Evolutionary conservation across 495 filamentous ascomycete genomes (phyloP).

Genomic region (Haplographium delicatum): DNA sequence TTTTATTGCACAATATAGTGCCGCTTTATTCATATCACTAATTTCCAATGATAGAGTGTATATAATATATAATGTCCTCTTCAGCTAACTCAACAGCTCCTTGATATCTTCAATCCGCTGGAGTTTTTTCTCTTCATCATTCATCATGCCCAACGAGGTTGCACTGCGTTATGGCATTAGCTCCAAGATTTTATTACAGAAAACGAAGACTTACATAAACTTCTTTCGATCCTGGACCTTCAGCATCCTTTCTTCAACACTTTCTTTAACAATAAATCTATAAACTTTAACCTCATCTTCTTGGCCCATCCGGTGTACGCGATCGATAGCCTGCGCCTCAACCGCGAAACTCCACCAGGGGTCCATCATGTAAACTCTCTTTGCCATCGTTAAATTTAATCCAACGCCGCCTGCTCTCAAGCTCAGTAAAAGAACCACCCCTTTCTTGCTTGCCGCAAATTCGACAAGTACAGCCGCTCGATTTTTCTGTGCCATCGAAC

Average conservation of each 20-base stretch:
- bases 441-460: conserved; percentile 52
- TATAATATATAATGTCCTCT: too few relatives aligned
- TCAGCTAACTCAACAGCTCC: conserved; percentile 71
- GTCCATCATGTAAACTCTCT: conserved; percentile 95
- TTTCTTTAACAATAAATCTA: conserved; percentile 82
- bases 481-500: conserved; percentile 79
- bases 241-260: conserved; percentile 92
- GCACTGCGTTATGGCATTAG: conserved; percentile 54
- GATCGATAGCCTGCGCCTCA: conserved; percentile 96
- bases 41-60: too few relatives aligned
- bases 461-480: conserved; percentile 68
- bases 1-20: too few relatives aligned
- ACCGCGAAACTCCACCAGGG: conserved; percentile 99
- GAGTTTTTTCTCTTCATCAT: conserved; percentile 84
- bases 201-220: conserved; percentile 63
- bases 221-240: conserved; percentile 93
- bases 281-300: conserved; percentile 76
- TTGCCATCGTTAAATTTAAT: conserved; percentile 83
- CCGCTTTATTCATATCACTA: too few relatives aligned
- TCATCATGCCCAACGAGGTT: conserved; percentile 87
- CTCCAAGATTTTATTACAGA: neutral
- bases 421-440: conserved; percentile 70
- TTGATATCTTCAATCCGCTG: conserved; percentile 92
- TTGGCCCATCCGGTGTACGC: conserved; percentile 98
- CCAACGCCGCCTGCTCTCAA: conserved; percentile 91